Percentiles rank a stretch among this genome's conserved stretches.
Evolutionary conservation across 345 rosid species (phyloP).

Genomic region (Camelina hispida): DNA sequence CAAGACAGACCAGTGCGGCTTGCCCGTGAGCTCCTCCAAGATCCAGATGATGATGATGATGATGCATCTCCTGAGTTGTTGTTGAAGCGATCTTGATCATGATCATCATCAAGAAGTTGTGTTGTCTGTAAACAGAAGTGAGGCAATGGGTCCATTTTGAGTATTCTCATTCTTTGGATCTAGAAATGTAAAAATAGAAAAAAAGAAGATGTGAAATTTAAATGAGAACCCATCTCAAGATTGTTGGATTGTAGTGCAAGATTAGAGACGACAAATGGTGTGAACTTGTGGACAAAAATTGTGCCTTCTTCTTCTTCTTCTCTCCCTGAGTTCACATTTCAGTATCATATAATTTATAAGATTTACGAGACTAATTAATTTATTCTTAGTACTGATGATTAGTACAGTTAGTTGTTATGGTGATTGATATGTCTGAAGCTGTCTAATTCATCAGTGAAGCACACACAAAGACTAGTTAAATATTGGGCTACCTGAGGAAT

Average conservation of each 20-base stretch:
- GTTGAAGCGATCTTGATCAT: conserved; percentile 39
- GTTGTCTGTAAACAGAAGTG: conserved; percentile 25
- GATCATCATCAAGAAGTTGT: conserved; percentile 14
- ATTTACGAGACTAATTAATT: neutral
- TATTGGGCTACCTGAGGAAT: too few species aligned
- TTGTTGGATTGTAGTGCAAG: conserved; percentile 26
- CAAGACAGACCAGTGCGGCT: conserved; percentile 69
- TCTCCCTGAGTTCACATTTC: conserved; percentile 25
- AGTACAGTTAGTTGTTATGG: too few species aligned
- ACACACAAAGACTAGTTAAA: too few species aligned
- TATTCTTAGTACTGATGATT: too few species aligned
- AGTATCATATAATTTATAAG: conserved; percentile 8
- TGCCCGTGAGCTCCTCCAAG: conserved; percentile 54
- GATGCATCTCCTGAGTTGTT: conserved; percentile 22
- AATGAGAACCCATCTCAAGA: conserved; percentile 33
- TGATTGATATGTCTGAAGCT: too few species aligned
- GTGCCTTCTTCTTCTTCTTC: neutral
- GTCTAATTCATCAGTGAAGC: too few species aligned
- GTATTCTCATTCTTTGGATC: conserved; percentile 14
- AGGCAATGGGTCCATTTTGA: conserved; percentile 27
- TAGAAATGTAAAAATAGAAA: conserved; percentile 35
- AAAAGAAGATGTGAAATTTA: conserved; percentile 18
- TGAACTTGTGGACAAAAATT: conserved; percentile 24
- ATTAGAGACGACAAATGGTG: conserved; percentile 12
- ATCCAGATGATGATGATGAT: conserved; percentile 35